Conservation (phyloP, 352 stramenopile genomes). For the Phytopythium litorale region DNA sequence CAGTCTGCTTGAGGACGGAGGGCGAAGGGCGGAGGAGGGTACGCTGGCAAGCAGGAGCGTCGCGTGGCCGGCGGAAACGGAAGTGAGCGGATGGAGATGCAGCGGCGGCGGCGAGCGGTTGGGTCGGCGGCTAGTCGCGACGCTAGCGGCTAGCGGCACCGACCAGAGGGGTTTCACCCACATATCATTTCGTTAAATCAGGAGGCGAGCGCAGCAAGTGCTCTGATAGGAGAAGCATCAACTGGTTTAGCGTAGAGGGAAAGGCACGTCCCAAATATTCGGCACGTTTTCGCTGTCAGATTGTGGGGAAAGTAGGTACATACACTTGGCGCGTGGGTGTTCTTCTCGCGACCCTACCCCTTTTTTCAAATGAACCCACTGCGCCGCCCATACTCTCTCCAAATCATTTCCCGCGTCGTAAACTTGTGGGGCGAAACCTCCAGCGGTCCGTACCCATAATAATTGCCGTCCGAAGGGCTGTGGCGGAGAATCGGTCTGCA, state of each 20-base stretch:
- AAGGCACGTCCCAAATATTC: too few species aligned
- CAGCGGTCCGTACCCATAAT: too few species aligned
- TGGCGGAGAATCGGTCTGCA: too few species aligned
- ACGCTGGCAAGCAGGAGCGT: not conserved
- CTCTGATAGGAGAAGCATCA: not conserved
- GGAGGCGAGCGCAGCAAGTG: too few species aligned
- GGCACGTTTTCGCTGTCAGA: not conserved
- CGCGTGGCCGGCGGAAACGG: not conserved
- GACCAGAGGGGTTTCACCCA: not conserved
- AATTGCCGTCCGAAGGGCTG: too few species aligned
- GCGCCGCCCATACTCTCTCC: not conserved
- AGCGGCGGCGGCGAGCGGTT: too few species aligned
- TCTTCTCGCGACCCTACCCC: too few species aligned
- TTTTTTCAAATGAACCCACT: conserved; percentile 3
- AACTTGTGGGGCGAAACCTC: too few species aligned
- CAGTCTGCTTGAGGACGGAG: not conserved
- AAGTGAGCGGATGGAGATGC: not conserved
- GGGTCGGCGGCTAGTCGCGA: not conserved
- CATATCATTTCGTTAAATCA: not conserved
- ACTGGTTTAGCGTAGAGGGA: too few species aligned
- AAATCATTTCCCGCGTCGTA: not conserved
- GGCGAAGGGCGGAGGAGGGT: not conserved
- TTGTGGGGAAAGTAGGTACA: conserved; percentile 3
- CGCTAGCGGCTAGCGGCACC: not conserved
- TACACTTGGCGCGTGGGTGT: too few species aligned